Percentiles rank a stretch among this genome's conserved stretches.
These are phyloP conservation scores for Vigna nakashimae DNA, from an alignment of 306 rosid genomes.

Conservation along the genomic window DNA sequence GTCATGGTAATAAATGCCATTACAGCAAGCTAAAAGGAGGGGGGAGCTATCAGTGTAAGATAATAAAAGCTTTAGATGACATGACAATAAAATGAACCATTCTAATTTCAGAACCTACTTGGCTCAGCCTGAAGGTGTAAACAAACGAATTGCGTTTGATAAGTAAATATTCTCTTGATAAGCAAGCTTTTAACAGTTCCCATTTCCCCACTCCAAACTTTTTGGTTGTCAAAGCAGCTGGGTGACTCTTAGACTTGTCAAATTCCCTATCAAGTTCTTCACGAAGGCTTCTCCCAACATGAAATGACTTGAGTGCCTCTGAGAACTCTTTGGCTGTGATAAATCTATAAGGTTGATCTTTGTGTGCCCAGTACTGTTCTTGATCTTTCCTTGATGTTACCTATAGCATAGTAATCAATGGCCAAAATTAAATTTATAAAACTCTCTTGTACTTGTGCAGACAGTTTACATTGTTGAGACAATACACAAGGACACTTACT, in stretches of 20 bases:
- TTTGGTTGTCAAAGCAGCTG: conserved; percentile 57
- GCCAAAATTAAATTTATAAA: not conserved
- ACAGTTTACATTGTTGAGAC: not conserved
- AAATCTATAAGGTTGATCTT: conserved; percentile 51
- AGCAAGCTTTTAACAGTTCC: conserved; percentile 58
- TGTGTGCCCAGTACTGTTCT: conserved; percentile 58
- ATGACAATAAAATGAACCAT: not conserved
- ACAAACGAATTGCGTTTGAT: conserved; percentile 64
- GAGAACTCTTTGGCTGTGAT: conserved; percentile 56
- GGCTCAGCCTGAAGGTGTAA: conserved; percentile 58
- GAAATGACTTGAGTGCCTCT: conserved; percentile 58
- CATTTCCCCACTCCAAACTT: conserved; percentile 44
- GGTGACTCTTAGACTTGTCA: conserved; percentile 61
- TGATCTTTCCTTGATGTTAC: conserved; percentile 61
- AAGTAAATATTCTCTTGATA: conserved; percentile 60
- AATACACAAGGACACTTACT: no score
- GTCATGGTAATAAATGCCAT: conserved; percentile 66
- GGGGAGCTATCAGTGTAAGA: not conserved
- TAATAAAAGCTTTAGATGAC: not conserved
- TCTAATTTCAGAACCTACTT: conserved; percentile 50
- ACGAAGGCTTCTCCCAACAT: conserved; percentile 44
- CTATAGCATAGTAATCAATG: not conserved
- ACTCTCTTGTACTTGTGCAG: not conserved
- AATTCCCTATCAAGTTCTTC: conserved; percentile 55
- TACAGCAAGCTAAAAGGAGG: conserved; percentile 43